These are phyloP conservation scores for Colletotrichum falcatum DNA, from an alignment of 2,329 filamentous ascomycete genomes.

Conservation along the genomic window DNA sequence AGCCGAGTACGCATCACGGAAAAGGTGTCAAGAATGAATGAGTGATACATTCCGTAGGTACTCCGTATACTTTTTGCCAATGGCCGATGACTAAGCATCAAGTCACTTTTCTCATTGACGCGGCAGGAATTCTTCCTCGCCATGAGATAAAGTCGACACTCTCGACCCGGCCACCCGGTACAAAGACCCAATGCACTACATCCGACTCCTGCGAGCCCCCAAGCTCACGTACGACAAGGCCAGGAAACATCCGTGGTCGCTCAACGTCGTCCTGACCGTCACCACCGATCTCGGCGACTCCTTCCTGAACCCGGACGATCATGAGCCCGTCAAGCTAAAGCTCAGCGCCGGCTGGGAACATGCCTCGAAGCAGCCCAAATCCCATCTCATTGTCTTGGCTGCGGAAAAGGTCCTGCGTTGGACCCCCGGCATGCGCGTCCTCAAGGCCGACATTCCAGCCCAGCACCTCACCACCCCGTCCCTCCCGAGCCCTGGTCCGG, in stretches of 20 bases:
- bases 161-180: too few relatives aligned
- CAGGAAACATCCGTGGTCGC: constrained; percentile 44
- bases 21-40: too few relatives aligned
- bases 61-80: neutral
- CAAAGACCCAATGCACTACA: constrained; percentile 64
- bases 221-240: constrained; percentile 48
- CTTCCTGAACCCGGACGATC: constrained; percentile 58
- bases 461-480: constrained; percentile 1
- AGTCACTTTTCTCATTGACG: neutral
- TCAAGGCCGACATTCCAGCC: constrained; percentile 50
- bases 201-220: constrained; percentile 64
- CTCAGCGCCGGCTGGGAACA: constrained; percentile 48
- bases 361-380: constrained; percentile 46
- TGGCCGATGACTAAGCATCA: constrained; percentile 25
- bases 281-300: constrained; percentile 70
- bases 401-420: constrained; percentile 45
- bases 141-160: neutral
- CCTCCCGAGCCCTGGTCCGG: neutral
- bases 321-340: constrained; percentile 57
- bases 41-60: too few relatives aligned
- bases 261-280: constrained; percentile 64
- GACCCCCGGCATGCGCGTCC: constrained; percentile 50
- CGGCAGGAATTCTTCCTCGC: neutral
- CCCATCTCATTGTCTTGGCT: constrained; percentile 41
- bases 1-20: too few relatives aligned